Evolutionary conservation across 1,284 basidiomycete genomes (phyloP), one percentile per base, ranked within the genome.

Genomic region (Ceratobasidium sp.): DNA sequence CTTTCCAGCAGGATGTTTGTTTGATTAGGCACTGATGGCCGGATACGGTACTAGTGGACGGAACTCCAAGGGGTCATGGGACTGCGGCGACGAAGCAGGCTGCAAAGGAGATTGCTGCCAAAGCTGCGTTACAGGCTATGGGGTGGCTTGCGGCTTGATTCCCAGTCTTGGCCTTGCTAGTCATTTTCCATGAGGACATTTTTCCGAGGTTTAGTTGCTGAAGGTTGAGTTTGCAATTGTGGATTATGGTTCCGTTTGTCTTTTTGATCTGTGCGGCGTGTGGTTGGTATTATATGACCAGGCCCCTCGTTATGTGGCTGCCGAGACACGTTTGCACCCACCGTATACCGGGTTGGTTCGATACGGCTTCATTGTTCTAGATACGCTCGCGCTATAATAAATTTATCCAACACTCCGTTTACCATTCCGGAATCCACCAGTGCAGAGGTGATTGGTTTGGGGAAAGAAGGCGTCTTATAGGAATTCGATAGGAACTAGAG

Each of bases 51-150:
- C 44, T 27, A 77, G 74, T 77, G 27, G 74, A 77, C 41, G 74
- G 74, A 41, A 52, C 65, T 46, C 50, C 50, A n/a, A 65, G 65
- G 54, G 74, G 74, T n/a, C 65, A 77, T 35, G 74, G 74, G 65
- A 77, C 74, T 5, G 74, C 74, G 65, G 4, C 74, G 20, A 77
- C 74, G 2, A 77, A 77, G 55, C 74, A 77, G 44, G 64, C 54
- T 30, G 74, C 74, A n/a, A 77, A 77, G 65, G 74, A 77, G 44
- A 7, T 77, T 50, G 74, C 74, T 27, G 64, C 74, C 1, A 77
- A 60, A 50, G 54, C n/a, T 50, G 74, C 74, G 3, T 50, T 77
- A 18, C 65, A 59, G 23, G 38, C 64, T 52, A 48, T 77, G 64
- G 74, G 74, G 20, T 77, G 74, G 74, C 54, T 68, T 38, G 27